These are phyloP conservation scores for Calonectria pauciramosa DNA, from an alignment of 2,329 filamentous ascomycete species.

Conservation along the genomic window DNA sequence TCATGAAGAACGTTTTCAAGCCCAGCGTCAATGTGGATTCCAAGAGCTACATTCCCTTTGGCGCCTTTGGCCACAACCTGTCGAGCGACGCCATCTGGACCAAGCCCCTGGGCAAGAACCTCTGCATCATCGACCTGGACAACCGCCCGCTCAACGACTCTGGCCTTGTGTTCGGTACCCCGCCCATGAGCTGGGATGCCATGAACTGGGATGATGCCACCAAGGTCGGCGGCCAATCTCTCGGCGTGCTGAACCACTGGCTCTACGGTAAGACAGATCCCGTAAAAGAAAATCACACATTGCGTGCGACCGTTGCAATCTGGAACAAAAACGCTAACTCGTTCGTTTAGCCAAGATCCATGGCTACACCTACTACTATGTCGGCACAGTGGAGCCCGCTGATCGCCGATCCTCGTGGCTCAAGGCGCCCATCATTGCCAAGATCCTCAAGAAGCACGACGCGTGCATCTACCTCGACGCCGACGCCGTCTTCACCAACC, in stretches of 20 bases:
- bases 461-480: conserved; percentile 60
- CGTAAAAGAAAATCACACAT: no score
- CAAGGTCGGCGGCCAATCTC: not conserved
- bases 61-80: not conserved
- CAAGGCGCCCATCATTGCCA: conserved; percentile 57
- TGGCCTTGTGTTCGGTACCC: not conserved
- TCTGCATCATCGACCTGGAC: not conserved
- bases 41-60: not conserved
- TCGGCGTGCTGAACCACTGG: conserved; percentile 4
- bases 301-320: not conserved
- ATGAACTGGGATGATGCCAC: not conserved
- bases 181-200: conserved; percentile 1
- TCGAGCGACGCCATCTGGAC: not conserved
- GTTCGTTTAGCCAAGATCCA: not conserved
- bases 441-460: conserved; percentile 58
- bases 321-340: not conserved
- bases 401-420: conserved; percentile 61
- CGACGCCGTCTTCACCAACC: conserved; percentile 58
- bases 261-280: not conserved
- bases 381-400: conserved; percentile 52
- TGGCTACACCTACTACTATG: conserved; percentile 61
- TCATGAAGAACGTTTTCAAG: not conserved
- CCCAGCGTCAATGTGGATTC: not conserved
- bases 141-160: not conserved
- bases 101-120: not conserved